Evolutionary conservation across 805 yeast species (phyloP).

Genomic region (Maudiozyma barnettii): DNA sequence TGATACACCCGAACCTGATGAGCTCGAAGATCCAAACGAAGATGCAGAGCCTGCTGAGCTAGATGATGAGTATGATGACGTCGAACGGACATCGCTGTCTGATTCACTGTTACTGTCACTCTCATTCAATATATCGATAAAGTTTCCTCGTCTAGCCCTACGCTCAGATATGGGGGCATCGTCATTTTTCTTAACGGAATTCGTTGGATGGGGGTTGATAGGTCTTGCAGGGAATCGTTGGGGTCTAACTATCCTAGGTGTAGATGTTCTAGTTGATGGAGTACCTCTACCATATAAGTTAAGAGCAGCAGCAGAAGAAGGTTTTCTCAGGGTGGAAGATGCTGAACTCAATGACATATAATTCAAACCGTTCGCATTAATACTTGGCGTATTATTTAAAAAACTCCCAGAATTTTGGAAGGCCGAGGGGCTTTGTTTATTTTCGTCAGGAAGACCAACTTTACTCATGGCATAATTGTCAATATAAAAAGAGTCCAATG

Average conservation of each 20-base stretch:
- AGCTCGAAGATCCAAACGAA: background rate
- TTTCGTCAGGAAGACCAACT: slow-evolving; percentile 5
- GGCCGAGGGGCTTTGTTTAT: background rate
- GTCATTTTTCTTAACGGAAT: background rate
- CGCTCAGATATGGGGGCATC: background rate
- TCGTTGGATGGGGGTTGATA: background rate
- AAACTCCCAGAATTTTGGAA: background rate
- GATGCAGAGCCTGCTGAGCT: background rate
- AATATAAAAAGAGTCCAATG: slow-evolving; percentile 54
- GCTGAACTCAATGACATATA: background rate
- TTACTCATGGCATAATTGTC: slow-evolving; percentile 37
- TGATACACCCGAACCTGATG: background rate
- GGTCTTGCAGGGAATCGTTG: background rate
- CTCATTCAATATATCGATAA: slow-evolving; percentile 3
- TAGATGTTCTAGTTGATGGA: slow-evolving; percentile 6
- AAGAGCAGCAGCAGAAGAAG: slow-evolving; percentile 4
- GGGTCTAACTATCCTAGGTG: slow-evolving; percentile 1
- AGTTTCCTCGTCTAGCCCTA: slow-evolving; percentile 4
- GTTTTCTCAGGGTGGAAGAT: slow-evolving; percentile 1
- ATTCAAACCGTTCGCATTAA: background rate
- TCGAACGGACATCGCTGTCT: background rate
- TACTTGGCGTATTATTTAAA: background rate
- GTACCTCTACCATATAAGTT: slow-evolving; percentile 2
- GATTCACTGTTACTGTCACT: slow-evolving; percentile 2
- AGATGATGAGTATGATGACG: slow-evolving; percentile 1